phyloP scores from a whole-genome alignment of 1,284 basidiomycete species.

The Melampsora americana region DNA sequence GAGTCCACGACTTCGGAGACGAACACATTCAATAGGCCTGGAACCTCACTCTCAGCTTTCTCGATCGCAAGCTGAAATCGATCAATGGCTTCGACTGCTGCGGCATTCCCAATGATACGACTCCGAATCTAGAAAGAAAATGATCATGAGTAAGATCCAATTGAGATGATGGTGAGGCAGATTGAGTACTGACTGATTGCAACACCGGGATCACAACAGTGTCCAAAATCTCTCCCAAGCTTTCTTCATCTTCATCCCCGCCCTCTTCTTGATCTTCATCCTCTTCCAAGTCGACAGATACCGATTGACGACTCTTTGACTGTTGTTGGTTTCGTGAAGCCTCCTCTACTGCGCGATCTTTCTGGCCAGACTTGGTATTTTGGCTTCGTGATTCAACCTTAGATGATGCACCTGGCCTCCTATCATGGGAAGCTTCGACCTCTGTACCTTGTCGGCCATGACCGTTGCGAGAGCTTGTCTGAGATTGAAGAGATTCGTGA shows the following conservation, averaged over 20 bases:
- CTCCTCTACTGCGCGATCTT: constrained; percentile 51
- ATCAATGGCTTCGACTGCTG: constrained; percentile 76
- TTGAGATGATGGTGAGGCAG: constrained; percentile 16
- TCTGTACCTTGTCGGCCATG: neutral
- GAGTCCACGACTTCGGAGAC: constrained; percentile 83
- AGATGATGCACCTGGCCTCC: constrained; percentile 48
- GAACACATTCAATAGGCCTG: constrained; percentile 73
- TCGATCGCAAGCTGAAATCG: constrained; percentile 82
- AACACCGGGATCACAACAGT: constrained; percentile 91
- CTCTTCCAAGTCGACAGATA: constrained; percentile 47
- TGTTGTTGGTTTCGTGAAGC: constrained; percentile 59
- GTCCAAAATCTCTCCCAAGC: constrained; percentile 83
- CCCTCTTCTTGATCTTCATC: constrained; percentile 33
- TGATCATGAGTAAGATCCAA: constrained; percentile 33
- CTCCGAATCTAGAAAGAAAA: constrained; percentile 67
- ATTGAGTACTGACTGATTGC: constrained; percentile 67
- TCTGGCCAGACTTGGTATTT: constrained; percentile 65
- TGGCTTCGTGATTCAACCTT: constrained; percentile 59
- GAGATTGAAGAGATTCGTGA: neutral
- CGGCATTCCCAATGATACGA: constrained; percentile 72
- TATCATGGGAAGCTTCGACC: neutral
- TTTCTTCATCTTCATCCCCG: constrained; percentile 61
- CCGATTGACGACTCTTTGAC: constrained; percentile 62
- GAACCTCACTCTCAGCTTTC: constrained; percentile 72
- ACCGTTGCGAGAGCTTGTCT: neutral